A percentile compares a stretch with the other conserved stretches of the same genome.
phyloP scores from a whole-genome alignment of 768 basidiomycete species.

The Boletus tylopilopsis region DNA sequence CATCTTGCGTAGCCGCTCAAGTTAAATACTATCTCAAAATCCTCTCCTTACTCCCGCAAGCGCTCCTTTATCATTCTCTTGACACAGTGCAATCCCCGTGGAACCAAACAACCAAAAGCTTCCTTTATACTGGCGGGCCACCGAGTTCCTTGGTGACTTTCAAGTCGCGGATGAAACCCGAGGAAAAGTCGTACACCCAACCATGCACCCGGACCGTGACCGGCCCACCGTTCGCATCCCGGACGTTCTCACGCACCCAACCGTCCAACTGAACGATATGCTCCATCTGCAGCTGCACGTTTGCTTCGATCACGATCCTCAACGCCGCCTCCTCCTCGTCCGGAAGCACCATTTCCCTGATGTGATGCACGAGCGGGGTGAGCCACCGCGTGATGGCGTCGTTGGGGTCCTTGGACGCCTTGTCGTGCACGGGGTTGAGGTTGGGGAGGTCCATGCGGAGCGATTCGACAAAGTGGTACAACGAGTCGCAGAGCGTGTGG shows the following conservation, averaged over 20 bases:
- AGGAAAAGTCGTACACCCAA: conserved; percentile 65
- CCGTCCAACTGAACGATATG: background rate
- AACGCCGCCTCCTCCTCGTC: conserved; percentile 26
- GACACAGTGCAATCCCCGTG: background rate
- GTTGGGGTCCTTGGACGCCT: conserved; percentile 30
- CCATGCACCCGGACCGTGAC: conserved; percentile 57
- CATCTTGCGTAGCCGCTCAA: no score
- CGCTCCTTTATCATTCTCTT: no score
- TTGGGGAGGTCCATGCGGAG: conserved; percentile 19
- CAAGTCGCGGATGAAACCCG: conserved; percentile 57
- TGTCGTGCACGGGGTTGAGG: conserved; percentile 21
- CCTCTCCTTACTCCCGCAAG: no score
- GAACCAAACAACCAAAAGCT: background rate
- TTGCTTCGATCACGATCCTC: conserved; percentile 45
- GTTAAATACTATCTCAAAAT: no score
- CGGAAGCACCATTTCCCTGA: conserved; percentile 39
- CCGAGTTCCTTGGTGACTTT: conserved; percentile 35
- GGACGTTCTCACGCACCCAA: background rate
- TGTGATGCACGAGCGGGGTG: conserved; percentile 57
- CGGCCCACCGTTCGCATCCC: conserved; percentile 25
- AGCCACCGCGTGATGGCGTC: conserved; percentile 68
- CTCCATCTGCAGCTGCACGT: conserved; percentile 46
- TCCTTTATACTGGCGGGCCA: no score
- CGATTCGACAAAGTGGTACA: conserved; percentile 7
- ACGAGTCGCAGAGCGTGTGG: conserved; percentile 13